Conservation (phyloP, 495 filamentous ascomycete species). For the Penicillium coprophilum region DNA sequence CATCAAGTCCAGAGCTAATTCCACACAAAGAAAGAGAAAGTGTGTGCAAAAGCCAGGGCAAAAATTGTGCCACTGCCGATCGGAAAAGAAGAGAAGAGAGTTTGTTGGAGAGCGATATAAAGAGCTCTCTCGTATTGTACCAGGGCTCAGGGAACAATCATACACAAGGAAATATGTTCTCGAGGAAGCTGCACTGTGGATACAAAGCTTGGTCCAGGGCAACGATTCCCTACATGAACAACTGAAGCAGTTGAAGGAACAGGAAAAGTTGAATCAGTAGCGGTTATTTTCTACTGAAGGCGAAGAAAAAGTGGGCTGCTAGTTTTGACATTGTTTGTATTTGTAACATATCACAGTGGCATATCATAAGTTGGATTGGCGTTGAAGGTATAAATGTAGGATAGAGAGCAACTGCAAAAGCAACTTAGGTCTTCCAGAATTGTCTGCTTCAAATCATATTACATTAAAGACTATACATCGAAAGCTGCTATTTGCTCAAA, state of each 20-base stretch:
- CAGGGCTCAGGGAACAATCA: conserved; percentile 19
- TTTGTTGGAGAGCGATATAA: conserved; percentile 21
- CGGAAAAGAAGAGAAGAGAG: conserved; percentile 30
- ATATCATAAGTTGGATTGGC: not conserved
- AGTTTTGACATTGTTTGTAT: not conserved
- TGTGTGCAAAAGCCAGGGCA: conserved; percentile 28
- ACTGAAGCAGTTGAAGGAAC: conserved; percentile 10
- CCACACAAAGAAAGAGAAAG: conserved; percentile 21
- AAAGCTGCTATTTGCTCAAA: too few species aligned
- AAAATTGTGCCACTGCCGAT: conserved; percentile 26
- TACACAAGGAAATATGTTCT: conserved; percentile 28
- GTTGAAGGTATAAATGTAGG: too few species aligned
- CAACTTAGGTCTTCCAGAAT: too few species aligned
- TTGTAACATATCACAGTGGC: not conserved
- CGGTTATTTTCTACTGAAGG: conserved; percentile 8
- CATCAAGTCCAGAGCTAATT: not conserved
- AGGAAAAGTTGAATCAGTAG: conserved; percentile 7
- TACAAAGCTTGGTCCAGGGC: conserved; percentile 13
- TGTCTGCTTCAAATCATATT: too few species aligned
- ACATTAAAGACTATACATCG: too few species aligned
- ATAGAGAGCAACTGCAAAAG: too few species aligned
- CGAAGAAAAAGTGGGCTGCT: not conserved
- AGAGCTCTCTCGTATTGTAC: conserved; percentile 19
- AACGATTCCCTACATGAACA: conserved; percentile 18
- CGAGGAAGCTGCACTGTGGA: conserved; percentile 20